Base-by-base conservation (phyloP, 75 land plant genomes). In the Cupressus sempervirens region DNA sequence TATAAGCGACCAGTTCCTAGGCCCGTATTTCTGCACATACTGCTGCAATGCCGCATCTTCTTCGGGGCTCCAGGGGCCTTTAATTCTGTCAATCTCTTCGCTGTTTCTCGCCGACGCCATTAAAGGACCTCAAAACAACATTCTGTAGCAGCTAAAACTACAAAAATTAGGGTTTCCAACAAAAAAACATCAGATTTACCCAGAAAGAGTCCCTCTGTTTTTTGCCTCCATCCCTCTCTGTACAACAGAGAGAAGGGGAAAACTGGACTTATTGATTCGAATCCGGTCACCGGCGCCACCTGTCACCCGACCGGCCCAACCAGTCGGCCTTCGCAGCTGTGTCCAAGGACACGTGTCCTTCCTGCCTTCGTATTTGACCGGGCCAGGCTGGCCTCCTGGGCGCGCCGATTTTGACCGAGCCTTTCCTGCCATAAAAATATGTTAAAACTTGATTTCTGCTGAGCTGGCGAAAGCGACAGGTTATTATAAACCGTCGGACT, bases 61-160 rank as follows among this genome's bases (percentile, higher is more conserved):
- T 75, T 95, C 97, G 3, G 97, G 95, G 81, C 97, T 95, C 97
- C 97, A 95, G 9, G 97, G 97, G 13, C 97, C 97, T 68, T 95
- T 95, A 80, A 94, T 94, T 83, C 97, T 91, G 84, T 93, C 95
- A 81, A 89, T 32, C 81, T 89, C 89, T 76, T 83, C 84, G 32
- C 82, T 4, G n/a, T 23, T 80, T 45, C 26, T 79, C 50, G n/a
- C 4, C 46, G 32, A 41, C 13, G 50, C 81, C 81, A 79, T 2
- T 7, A 1, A 62, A 7, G 6, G 5, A 56, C 4, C 62, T 3
- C 26, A 23, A 23, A 23, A 20, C 26, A 38, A 76, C 20, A 20
- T 40, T 45, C 45, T 18, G 36, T 20, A 79, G 30, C 45, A 79
- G 30, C 45, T 38, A 12, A 26, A 45, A 40, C 23, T n/a, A 18